A percentile compares a stretch with the other conserved stretches of the same genome.
phyloP scores from a whole-genome alignment of 495 filamentous ascomycete genomes.

The Letharia lupina region DNA sequence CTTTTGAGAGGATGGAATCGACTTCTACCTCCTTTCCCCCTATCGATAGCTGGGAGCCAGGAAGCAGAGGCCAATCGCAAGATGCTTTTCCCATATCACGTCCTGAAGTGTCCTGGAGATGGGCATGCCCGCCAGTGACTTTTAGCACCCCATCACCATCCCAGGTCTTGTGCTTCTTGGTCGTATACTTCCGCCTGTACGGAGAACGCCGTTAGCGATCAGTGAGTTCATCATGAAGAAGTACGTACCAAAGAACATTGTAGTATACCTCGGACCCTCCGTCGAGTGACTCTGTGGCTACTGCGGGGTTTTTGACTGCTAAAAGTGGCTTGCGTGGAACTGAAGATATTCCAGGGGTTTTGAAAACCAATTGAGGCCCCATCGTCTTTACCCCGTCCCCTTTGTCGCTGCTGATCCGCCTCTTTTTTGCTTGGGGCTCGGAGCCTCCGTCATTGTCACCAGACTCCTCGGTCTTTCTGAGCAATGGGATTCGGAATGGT shows the following conservation, averaged over 20 bases:
- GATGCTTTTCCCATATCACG: slow-evolving; percentile 56
- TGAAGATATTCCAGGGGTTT: slow-evolving; percentile 19
- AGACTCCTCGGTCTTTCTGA: slow-evolving; percentile 7
- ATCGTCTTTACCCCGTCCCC: not conserved
- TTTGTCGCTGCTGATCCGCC: slow-evolving; percentile 9
- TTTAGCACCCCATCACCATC: slow-evolving; percentile 72
- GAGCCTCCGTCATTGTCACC: not conserved
- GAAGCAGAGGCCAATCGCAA: slow-evolving; percentile 47
- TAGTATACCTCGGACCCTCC: slow-evolving; percentile 45
- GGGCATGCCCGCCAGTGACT: slow-evolving; percentile 48
- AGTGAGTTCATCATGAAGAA: not conserved
- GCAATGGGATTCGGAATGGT: slow-evolving; percentile 20
- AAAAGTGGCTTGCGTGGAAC: slow-evolving; percentile 38
- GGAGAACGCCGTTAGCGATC: not conserved
- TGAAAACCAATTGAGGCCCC: slow-evolving; percentile 20
- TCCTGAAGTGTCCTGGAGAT: slow-evolving; percentile 56
- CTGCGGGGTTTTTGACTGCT: slow-evolving; percentile 31
- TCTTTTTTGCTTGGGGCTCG: slow-evolving; percentile 14
- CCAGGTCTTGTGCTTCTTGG: slow-evolving; percentile 81
- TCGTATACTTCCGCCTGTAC: slow-evolving; percentile 61
- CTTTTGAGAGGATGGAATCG: slow-evolving; percentile 53
- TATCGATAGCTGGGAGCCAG: slow-evolving; percentile 55
- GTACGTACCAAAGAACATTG: slow-evolving; percentile 54
- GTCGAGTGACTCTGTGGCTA: not conserved
- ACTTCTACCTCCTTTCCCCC: slow-evolving; percentile 70